Percentiles rank a stretch among this genome's conserved stretches.
These are phyloP conservation scores for Geoglossum glabrum DNA, from an alignment of 495 filamentous ascomycete species.

Conservation along the genomic window DNA sequence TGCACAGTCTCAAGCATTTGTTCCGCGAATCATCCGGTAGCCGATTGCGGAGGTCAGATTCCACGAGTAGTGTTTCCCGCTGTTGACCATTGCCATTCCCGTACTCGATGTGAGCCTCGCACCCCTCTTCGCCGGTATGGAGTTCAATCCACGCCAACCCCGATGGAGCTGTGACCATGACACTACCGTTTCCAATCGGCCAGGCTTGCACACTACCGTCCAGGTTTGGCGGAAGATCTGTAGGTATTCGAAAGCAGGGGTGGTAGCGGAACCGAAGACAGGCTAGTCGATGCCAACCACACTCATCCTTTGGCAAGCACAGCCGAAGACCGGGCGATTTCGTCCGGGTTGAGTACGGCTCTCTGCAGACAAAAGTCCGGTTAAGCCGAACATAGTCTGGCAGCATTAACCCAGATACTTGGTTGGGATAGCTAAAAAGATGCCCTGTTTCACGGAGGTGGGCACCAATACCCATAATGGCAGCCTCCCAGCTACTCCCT, in stretches of 20 bases:
- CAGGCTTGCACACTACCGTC: constrained; percentile 77
- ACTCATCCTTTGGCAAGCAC: constrained; percentile 56
- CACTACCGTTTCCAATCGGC: constrained; percentile 62
- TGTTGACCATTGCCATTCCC: constrained; percentile 37
- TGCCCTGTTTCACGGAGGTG: constrained; percentile 81
- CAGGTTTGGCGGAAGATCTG: constrained; percentile 28
- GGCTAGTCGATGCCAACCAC: constrained; percentile 76
- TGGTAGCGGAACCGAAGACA: constrained; percentile 73
- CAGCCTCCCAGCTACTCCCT: constrained; percentile 79
- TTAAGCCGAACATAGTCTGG: constrained; percentile 68
- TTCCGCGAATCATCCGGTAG: constrained; percentile 52
- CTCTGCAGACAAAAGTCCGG: constrained; percentile 57
- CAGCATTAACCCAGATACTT: constrained; percentile 72
- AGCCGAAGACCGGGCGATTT: constrained; percentile 56
- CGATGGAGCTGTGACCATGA: constrained; percentile 59
- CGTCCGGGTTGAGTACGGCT: constrained; percentile 68
- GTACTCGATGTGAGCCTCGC: constrained; percentile 64
- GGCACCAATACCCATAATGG: constrained; percentile 78
- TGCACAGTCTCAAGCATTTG: constrained; percentile 43
- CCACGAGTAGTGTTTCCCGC: constrained; percentile 49
- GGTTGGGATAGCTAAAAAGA: constrained; percentile 71
- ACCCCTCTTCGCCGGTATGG: constrained; percentile 53
- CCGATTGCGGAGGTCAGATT: constrained; percentile 49
- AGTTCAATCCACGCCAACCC: constrained; percentile 72
- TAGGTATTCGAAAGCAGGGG: constrained; percentile 72